Evolutionary conservation across 2,329 filamentous ascomycete species (phyloP).

Genomic region (Coniella vitis): DNA sequence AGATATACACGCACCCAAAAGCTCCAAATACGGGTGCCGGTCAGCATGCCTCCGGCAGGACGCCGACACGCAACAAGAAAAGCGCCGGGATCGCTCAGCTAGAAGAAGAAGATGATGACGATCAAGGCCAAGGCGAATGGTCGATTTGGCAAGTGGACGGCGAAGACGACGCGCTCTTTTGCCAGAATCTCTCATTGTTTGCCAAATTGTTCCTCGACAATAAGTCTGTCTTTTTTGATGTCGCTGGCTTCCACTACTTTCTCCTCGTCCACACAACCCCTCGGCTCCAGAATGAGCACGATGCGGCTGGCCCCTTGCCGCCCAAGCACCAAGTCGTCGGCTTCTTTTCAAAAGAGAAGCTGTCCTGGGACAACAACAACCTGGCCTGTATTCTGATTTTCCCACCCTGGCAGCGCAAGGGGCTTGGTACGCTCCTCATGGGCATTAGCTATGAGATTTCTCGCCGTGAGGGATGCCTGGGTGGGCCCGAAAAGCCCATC

Average conservation of each 20-base stretch:
- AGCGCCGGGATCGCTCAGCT: conserved; percentile 25
- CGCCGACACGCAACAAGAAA: conserved; percentile 31
- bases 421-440: conserved; percentile 83
- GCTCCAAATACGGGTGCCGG: conserved; percentile 31
- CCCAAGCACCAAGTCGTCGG: conserved; percentile 61
- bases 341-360: conserved; percentile 99
- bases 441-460: conserved; percentile 90
- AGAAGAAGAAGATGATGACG: conserved; percentile 34
- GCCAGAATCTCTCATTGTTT: conserved; percentile 91
- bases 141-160: conserved; percentile 91
- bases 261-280: conserved; percentile 70
- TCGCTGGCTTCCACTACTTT: conserved; percentile 90
- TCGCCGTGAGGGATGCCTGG: conserved; percentile 71
- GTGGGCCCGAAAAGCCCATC: conserved; percentile 90
- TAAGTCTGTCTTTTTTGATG: conserved; percentile 97
- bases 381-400: conserved; percentile 94
- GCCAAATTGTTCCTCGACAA: conserved; percentile 97
- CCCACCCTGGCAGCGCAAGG: conserved; percentile 89
- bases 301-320: conserved; percentile 7
- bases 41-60: conserved; percentile 14
- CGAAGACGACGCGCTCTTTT: conserved; percentile 78
- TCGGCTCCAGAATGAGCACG: conserved; percentile 8
- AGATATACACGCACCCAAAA: conserved; percentile 63
- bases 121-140: conserved; percentile 66
- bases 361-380: conserved; percentile 98